Evolutionary conservation across 768 basidiomycete genomes (phyloP).

Genomic region (Amanita rimosa): DNA sequence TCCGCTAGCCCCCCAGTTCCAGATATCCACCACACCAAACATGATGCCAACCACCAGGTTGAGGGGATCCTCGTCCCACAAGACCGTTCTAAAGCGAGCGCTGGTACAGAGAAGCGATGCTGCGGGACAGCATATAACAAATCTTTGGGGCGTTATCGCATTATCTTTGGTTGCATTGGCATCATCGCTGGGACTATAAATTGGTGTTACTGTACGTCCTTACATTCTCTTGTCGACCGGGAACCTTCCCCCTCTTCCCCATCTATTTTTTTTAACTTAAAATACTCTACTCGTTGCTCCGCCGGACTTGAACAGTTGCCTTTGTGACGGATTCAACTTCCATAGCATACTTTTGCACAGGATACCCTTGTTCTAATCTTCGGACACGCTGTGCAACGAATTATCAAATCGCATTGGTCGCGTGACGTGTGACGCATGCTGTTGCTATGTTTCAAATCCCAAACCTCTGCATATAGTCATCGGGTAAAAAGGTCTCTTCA

Average conservation of each 20-base stretch:
- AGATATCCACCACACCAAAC: conserved; percentile 57
- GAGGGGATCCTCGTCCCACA: conserved; percentile 34
- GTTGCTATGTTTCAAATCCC: not conserved
- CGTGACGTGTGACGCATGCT: not conserved
- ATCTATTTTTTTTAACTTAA: not conserved
- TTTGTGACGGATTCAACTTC: not conserved
- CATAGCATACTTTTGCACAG: conserved; percentile 2
- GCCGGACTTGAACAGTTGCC: conserved; percentile 2
- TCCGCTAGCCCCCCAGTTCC: conserved; percentile 63
- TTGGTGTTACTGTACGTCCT: not conserved
- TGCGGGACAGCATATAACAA: conserved; percentile 13
- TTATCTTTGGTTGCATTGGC: conserved; percentile 17
- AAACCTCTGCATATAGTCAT: conserved; percentile 14
- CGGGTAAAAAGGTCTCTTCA: conserved; percentile 32
- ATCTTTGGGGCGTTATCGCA: conserved; percentile 17
- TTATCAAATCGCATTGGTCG: not conserved
- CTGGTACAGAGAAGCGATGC: conserved; percentile 14
- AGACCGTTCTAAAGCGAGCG: conserved; percentile 13
- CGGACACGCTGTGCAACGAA: conserved; percentile 1
- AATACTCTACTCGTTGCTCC: conserved; percentile 2
- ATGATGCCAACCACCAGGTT: conserved; percentile 74
- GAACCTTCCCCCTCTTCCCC: not conserved
- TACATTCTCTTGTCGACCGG: conserved; percentile 1
- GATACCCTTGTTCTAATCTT: conserved; percentile 2
- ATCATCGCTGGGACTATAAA: conserved; percentile 20